These are phyloP conservation scores for Bifiguratus adelaidae DNA, from an alignment of 192 early-diverging fungal genomes.

Conservation along the genomic window DNA sequence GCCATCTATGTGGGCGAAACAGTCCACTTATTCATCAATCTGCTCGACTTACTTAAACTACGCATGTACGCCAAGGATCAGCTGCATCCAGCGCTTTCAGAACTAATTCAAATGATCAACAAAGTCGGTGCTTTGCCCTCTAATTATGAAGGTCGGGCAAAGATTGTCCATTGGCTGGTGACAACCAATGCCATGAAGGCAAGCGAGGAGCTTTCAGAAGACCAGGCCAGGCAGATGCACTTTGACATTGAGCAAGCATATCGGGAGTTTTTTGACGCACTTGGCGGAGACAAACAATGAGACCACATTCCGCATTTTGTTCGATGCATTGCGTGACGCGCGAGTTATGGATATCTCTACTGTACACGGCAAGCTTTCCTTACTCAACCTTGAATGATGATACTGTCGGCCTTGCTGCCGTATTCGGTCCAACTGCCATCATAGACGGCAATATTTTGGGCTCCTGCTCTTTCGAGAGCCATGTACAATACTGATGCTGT, in stretches of 20 bases:
- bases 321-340: too few species aligned
- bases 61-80: slow-evolving; percentile 81
- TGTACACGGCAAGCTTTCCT: slow-evolving; percentile 1
- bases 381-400: slow-evolving; percentile 55
- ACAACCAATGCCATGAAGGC: slow-evolving; percentile 89
- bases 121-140: slow-evolving; percentile 62
- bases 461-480: slow-evolving; percentile 62
- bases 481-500: slow-evolving; percentile 77
- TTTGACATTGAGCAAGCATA: slow-evolving; percentile 84
- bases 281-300: slow-evolving; percentile 25
- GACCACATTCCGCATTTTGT: too few species aligned
- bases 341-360: too few species aligned
- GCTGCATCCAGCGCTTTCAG: slow-evolving; percentile 78
- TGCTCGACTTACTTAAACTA: slow-evolving; percentile 82
- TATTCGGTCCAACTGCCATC: slow-evolving; percentile 94
- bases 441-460: slow-evolving; percentile 57
- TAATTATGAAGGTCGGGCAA: slow-evolving; percentile 75
- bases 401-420: slow-evolving; percentile 53
- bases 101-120: slow-evolving; percentile 83
- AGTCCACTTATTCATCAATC: slow-evolving; percentile 76
- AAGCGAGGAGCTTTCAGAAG: slow-evolving; percentile 70
- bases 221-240: slow-evolving; percentile 81
- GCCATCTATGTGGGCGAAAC: slow-evolving; percentile 81
- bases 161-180: slow-evolving; percentile 82
- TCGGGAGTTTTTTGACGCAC: slow-evolving; percentile 45